Base-by-base conservation (phyloP, 306 rosid species). In the Gleditsia sinensis region DNA sequence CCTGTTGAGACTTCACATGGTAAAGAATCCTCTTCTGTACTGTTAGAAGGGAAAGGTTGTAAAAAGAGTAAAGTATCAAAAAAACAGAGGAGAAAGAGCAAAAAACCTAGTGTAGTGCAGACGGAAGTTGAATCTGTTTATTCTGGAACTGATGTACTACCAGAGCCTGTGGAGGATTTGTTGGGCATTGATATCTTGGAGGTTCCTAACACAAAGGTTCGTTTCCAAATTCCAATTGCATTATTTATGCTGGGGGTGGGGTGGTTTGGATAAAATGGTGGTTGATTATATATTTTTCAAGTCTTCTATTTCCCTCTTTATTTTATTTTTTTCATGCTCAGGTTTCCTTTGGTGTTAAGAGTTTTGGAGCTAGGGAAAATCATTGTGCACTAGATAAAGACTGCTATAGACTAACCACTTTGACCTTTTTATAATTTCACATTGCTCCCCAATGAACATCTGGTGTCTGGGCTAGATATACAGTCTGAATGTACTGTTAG, bases 31-130 rank as follows among this genome's bases (percentile, higher is more conserved):
- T 78, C 86, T 73, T 78, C 88, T 42, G 42, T 24, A 30, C 54
- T 40, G 19, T 69, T 81, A 23, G 96, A 90, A 83, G 96, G 92
- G 53, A 91, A 87, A 78, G 88, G 90, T 39, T 80, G 75, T 76
- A 94, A 84, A 67, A 90, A 84, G 67, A 78, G 82, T 30, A 86
- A 86, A 79, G 69, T 12, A 80, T 82, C 80, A 0, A 94, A 74
- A 62, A 94, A 91, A 64, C 95, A 88, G 75, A 84, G 89, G 82
- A 85, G 71, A 82, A 94, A 83, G 80, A 82, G 77, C 79, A 71
- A 46, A 76, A 87, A 86, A 83, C 79, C 79, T 7, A 84, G 71
- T 56, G 62, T 20, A 14, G 74, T 62, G 36, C 89, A 79, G 67
- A 33, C 76, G 42, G 94, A 85, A 46, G 66, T 71, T 13, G 84